Evolutionary conservation across 352 stramenopile species (phyloP).

Genomic region (Poterioochromonas sp.): DNA sequence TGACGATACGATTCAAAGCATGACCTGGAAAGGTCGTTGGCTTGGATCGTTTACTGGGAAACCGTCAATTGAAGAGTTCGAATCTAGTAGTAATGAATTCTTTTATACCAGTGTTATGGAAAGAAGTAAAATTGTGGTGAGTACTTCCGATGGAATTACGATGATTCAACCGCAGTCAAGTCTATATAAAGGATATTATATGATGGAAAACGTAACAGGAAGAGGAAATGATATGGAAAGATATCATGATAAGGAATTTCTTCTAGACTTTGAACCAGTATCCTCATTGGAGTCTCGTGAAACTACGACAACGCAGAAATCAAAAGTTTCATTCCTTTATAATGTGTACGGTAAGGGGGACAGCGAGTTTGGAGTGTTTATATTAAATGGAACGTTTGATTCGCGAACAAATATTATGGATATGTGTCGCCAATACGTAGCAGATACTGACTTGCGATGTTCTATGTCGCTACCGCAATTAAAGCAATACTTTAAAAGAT

Average conservation of each 20-base stretch:
- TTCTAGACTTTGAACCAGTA: background rate
- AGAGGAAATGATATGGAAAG: background rate
- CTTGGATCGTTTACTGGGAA: conserved; percentile 1
- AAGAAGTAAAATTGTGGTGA: background rate
- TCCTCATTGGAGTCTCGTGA: background rate
- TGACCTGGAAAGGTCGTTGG: background rate
- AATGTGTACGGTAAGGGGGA: conserved; percentile 4
- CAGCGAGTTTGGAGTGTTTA: conserved; percentile 18
- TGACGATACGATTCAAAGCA: background rate
- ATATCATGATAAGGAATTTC: background rate
- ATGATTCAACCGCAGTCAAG: background rate
- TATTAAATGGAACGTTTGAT: background rate
- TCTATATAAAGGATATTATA: background rate
- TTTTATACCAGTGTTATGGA: background rate
- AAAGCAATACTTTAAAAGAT: background rate
- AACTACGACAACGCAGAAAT: background rate
- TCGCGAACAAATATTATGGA: background rate
- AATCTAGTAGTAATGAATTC: background rate
- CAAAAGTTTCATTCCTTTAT: background rate
- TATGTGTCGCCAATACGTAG: background rate
- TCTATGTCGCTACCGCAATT: background rate
- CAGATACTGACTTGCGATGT: background rate
- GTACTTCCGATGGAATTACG: background rate
- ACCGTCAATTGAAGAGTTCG: background rate
- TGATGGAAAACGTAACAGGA: background rate